These are phyloP conservation scores for Phytophthora litchii DNA, from an alignment of 352 stramenopile species.

Conservation along the genomic window DNA sequence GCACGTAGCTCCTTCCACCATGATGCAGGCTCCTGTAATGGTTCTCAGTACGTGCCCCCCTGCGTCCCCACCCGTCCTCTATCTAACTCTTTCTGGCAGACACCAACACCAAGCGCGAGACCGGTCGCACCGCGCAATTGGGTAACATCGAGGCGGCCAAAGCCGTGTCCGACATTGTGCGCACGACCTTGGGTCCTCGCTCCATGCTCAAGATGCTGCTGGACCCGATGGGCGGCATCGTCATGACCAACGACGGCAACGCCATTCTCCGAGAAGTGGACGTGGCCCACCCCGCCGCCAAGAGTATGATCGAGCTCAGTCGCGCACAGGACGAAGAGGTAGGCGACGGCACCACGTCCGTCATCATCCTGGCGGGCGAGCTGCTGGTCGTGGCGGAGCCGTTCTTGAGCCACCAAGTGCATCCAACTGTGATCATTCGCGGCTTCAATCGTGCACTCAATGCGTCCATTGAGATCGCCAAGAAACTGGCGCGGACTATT, in stretches of 20 bases:
- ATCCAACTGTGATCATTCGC: slow-evolving; percentile 98
- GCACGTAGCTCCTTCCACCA: slow-evolving; percentile 27
- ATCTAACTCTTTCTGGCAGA: slow-evolving; percentile 48
- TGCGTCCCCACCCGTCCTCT: neutral
- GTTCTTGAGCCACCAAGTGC: slow-evolving; percentile 96
- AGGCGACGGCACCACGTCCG: slow-evolving; percentile 99
- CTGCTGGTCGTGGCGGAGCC: slow-evolving; percentile 97
- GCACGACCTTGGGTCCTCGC: slow-evolving; percentile 97
- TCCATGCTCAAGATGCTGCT: slow-evolving; percentile 99
- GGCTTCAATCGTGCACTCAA: slow-evolving; percentile 92
- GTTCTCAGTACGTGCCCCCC: slow-evolving; percentile 91
- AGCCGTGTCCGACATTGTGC: slow-evolving; percentile 98
- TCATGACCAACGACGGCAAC: slow-evolving; percentile 99
- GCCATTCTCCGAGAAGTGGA: slow-evolving; percentile 99
- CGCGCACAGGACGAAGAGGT: slow-evolving; percentile 99
- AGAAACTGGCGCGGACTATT: slow-evolving; percentile 92
- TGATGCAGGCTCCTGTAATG: slow-evolving; percentile 95
- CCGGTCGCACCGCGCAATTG: slow-evolving; percentile 97
- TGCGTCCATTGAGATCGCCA: slow-evolving; percentile 92
- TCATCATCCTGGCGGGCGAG: slow-evolving; percentile 99
- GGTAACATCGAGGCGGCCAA: slow-evolving; percentile 98
- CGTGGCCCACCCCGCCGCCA: slow-evolving; percentile 97
- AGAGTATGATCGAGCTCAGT: slow-evolving; percentile 99
- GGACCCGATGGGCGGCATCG: slow-evolving; percentile 99
- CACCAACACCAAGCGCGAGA: slow-evolving; percentile 98